Evolutionary conservation across 148 eudicot species (phyloP).

Genomic region (Hydrangea macrophylla): DNA sequence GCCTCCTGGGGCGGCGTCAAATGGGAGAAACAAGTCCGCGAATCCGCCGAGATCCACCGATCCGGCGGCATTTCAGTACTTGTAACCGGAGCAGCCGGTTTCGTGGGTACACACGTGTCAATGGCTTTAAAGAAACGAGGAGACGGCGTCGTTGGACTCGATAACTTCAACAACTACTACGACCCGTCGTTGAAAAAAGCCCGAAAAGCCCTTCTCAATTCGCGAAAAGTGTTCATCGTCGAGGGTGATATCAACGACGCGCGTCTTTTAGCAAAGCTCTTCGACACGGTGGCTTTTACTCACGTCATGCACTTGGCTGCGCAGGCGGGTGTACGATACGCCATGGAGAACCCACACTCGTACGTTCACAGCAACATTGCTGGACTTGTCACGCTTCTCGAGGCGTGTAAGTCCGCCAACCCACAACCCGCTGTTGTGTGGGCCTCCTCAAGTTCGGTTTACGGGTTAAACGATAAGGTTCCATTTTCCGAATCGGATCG

Average conservation of each 20-base stretch:
- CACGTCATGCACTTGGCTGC: slow-evolving; percentile 82
- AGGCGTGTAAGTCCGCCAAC: slow-evolving; percentile 46
- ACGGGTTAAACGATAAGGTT: slow-evolving; percentile 62
- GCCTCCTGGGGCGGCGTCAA: slow-evolving; percentile 8
- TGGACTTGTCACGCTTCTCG: slow-evolving; percentile 59
- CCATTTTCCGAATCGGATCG: slow-evolving; percentile 73
- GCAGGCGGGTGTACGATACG: slow-evolving; percentile 80
- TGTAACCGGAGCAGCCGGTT: slow-evolving; percentile 78
- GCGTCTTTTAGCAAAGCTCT: slow-evolving; percentile 39
- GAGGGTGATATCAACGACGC: slow-evolving; percentile 63
- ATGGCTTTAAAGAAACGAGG: slow-evolving; percentile 63
- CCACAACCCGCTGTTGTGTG: slow-evolving; percentile 74
- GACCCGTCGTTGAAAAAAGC: slow-evolving; percentile 60
- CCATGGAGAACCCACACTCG: slow-evolving; percentile 67
- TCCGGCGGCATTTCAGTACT: slow-evolving; percentile 45
- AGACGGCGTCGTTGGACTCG: slow-evolving; percentile 82
- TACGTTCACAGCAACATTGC: slow-evolving; percentile 72
- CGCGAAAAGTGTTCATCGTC: slow-evolving; percentile 38
- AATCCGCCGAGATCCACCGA: slow-evolving; percentile 6
- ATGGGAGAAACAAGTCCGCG: slow-evolving; percentile 15
- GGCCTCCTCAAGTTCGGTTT: slow-evolving; percentile 88
- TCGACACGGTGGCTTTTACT: slow-evolving; percentile 51
- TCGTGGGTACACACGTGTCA: slow-evolving; percentile 72
- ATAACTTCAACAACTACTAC: slow-evolving; percentile 71
- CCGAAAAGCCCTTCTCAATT: slow-evolving; percentile 24